Evolutionary conservation across 306 rosid species (phyloP).

Genomic region (Cicer judaicum): DNA sequence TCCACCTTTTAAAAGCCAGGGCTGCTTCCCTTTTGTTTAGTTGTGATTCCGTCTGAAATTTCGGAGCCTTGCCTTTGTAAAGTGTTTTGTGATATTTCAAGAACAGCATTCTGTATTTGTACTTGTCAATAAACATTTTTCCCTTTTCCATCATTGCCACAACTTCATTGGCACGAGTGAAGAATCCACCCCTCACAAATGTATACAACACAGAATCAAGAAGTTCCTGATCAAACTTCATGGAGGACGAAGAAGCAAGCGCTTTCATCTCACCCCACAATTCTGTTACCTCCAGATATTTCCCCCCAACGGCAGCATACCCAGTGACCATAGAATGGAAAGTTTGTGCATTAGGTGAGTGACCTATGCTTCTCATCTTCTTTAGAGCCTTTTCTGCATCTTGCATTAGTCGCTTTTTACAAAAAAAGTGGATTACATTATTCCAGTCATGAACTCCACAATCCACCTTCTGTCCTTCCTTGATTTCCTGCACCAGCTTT

Average conservation of each 20-base stretch:
- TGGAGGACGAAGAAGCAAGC: constrained; percentile 67
- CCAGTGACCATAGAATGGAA: constrained; percentile 92
- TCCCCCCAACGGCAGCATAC: constrained; percentile 88
- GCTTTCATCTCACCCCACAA: constrained; percentile 93
- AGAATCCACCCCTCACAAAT: constrained; percentile 87
- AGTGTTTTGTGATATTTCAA: constrained; percentile 89
- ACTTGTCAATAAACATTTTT: constrained; percentile 79
- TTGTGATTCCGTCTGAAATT: constrained; percentile 79
- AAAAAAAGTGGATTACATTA: constrained; percentile 79
- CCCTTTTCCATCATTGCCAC: constrained; percentile 83
- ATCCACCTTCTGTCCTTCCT: constrained; percentile 74
- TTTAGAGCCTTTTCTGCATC: constrained; percentile 82
- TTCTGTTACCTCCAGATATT: constrained; percentile 79
- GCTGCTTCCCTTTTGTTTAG: constrained; percentile 77
- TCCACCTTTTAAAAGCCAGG: constrained; percentile 78
- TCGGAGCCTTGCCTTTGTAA: constrained; percentile 85
- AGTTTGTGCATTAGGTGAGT: constrained; percentile 78
- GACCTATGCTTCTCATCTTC: constrained; percentile 89
- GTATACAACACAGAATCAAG: constrained; percentile 87
- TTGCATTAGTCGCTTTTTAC: constrained; percentile 83
- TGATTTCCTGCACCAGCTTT: constrained; percentile 79
- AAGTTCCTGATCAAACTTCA: constrained; percentile 94
- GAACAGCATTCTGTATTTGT: constrained; percentile 80
- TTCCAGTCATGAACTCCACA: constrained; percentile 91
- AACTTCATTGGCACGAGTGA: constrained; percentile 80